These are phyloP conservation scores for Detonula confervacea DNA, from an alignment of 352 stramenopile species.

Conservation along the genomic window DNA sequence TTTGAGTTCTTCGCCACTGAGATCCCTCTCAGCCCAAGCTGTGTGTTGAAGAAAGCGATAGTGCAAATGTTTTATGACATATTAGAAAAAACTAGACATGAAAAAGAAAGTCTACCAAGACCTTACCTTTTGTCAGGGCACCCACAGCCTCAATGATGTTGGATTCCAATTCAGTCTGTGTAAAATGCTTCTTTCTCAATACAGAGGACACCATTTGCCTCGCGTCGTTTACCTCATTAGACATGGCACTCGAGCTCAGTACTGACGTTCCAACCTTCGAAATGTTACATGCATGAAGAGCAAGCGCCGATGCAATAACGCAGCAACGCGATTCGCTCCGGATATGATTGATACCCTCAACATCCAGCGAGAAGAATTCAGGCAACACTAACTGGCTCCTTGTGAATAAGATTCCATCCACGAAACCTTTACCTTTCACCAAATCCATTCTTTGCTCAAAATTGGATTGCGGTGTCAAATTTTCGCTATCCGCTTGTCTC, in stretches of 20 bases:
- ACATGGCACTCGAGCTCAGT: slow-evolving; percentile 9
- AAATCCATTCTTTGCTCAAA: slow-evolving; percentile 53
- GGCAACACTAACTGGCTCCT: slow-evolving; percentile 33
- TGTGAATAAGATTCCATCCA: slow-evolving; percentile 53
- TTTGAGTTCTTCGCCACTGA: slow-evolving; percentile 12
- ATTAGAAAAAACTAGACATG: too few relatives aligned
- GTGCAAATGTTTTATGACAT: neutral
- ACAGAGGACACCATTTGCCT: slow-evolving; percentile 25
- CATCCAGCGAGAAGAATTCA: slow-evolving; percentile 47
- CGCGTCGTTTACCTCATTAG: slow-evolving; percentile 13
- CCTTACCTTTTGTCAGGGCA: slow-evolving; percentile 43
- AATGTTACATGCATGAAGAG: slow-evolving; percentile 57
- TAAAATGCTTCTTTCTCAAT: slow-evolving; percentile 33
- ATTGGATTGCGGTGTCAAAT: slow-evolving; percentile 16
- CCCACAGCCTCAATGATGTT: slow-evolving; percentile 40
- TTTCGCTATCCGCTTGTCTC: slow-evolving; percentile 11
- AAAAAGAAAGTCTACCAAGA: neutral
- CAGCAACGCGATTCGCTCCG: slow-evolving; percentile 40
- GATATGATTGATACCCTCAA: slow-evolving; percentile 39
- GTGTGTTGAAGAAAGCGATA: neutral
- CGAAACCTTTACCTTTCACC: slow-evolving; percentile 47
- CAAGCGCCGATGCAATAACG: slow-evolving; percentile 60
- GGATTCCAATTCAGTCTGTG: slow-evolving; percentile 27
- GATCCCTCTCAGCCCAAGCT: slow-evolving; percentile 33
- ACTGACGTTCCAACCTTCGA: slow-evolving; percentile 27